Evolutionary conservation across 148 eudicot species (phyloP).

Genomic region (Rhododendron henanense): DNA sequence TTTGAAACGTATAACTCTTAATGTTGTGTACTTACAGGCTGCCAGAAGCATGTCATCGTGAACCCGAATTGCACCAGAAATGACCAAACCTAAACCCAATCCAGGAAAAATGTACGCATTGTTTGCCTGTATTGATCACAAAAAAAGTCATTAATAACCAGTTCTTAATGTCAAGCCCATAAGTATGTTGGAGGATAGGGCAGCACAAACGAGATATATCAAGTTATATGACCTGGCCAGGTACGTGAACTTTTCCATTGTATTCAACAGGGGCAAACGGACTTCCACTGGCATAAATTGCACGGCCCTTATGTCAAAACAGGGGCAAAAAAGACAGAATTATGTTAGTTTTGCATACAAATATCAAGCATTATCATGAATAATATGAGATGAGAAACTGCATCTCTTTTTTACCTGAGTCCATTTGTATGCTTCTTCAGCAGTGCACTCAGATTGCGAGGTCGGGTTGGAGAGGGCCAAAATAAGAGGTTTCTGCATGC

Average conservation of each 20-base stretch:
- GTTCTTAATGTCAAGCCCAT: neutral
- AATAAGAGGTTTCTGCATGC: constrained; percentile 77
- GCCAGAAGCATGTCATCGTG: constrained; percentile 83
- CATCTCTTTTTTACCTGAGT: constrained; percentile 48
- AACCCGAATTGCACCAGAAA: constrained; percentile 91
- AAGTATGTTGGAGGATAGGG: neutral
- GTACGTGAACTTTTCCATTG: constrained; percentile 59
- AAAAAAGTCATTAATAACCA: neutral
- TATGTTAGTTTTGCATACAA: neutral
- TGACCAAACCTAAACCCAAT: constrained; percentile 83
- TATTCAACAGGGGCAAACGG: constrained; percentile 83
- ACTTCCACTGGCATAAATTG: constrained; percentile 89
- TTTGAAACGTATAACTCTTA: neutral
- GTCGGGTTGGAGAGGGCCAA: constrained; percentile 97
- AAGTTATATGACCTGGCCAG: constrained; percentile 68
- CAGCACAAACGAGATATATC: neutral
- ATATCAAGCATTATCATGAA: neutral
- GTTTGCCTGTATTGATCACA: constrained; percentile 50
- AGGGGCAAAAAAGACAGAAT: neutral
- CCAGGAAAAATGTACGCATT: constrained; percentile 97
- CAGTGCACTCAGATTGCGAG: constrained; percentile 92
- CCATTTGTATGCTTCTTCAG: constrained; percentile 93
- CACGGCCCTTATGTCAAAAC: constrained; percentile 52
- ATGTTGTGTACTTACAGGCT: constrained; percentile 55
- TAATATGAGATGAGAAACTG: neutral